These are phyloP conservation scores for Carallia brachiata DNA, from an alignment of 345 rosid species.

Conservation along the genomic window DNA sequence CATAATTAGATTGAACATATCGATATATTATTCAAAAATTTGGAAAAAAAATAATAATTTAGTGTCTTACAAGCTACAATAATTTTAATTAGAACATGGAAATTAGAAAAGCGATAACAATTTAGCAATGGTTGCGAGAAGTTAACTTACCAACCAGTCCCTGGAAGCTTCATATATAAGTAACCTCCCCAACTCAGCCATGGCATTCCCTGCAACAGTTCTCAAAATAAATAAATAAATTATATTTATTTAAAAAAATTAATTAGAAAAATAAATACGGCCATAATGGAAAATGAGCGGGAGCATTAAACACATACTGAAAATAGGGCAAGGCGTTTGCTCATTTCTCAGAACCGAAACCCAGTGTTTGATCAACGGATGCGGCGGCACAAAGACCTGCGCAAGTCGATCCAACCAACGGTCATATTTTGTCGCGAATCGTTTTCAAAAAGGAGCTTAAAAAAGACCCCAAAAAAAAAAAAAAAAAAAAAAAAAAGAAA, in stretches of 20 bases:
- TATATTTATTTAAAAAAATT: not conserved
- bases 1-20: not conserved
- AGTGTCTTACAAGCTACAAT: no score
- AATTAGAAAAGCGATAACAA: no score
- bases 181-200: constrained; percentile 91
- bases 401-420: no score
- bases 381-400: constrained; percentile 87
- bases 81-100: no score
- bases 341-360: constrained; percentile 81
- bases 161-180: constrained; percentile 88
- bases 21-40: no score
- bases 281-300: no score
- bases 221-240: not conserved
- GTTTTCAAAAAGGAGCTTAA: no score
- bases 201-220: constrained; percentile 58
- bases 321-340: constrained; percentile 77
- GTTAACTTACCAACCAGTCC: constrained; percentile 77
- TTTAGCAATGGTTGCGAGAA: no score
- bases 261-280: not conserved
- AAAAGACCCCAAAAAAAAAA: not conserved
- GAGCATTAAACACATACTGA: constrained; percentile 35
- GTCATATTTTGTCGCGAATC: no score
- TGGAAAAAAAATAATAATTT: no score
- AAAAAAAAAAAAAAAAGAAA: not conserved
- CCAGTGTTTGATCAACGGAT: constrained; percentile 95